Evolutionary conservation across 352 stramenopile genomes (phyloP).

Genomic region (Peronospora destructor): DNA sequence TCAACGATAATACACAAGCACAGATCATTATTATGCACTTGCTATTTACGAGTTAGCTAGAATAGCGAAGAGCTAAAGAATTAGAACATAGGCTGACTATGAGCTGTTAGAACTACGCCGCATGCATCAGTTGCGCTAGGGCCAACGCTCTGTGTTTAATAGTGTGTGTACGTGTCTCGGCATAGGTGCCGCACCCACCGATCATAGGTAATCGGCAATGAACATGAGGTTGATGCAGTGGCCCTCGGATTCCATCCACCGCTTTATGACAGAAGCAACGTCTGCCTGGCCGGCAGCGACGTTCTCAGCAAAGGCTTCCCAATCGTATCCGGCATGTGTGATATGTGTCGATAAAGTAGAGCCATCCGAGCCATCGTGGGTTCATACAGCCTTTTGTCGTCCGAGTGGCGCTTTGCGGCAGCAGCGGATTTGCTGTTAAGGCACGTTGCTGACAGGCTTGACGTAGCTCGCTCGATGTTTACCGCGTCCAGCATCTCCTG

Average conservation of each 20-base stretch:
- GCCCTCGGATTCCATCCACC: slow-evolving; percentile 54
- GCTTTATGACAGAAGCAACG: slow-evolving; percentile 44
- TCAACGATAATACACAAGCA: too few species aligned
- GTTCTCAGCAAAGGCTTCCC: slow-evolving; percentile 48
- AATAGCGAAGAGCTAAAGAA: too few species aligned
- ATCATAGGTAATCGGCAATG: slow-evolving; percentile 33
- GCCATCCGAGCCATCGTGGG: slow-evolving; percentile 41
- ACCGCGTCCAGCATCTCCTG: slow-evolving; percentile 31
- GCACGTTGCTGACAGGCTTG: slow-evolving; percentile 32
- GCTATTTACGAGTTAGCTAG: too few species aligned
- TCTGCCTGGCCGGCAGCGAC: slow-evolving; percentile 44
- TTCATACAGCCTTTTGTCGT: slow-evolving; percentile 48
- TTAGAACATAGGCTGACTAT: slow-evolving; percentile 3
- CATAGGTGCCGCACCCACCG: slow-evolving; percentile 28
- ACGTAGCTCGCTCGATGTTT: slow-evolving; percentile 42
- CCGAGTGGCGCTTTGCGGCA: slow-evolving; percentile 24
- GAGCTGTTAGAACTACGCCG: slow-evolving; percentile 14
- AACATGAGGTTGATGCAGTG: slow-evolving; percentile 45
- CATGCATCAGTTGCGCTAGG: slow-evolving; percentile 28
- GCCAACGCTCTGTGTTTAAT: slow-evolving; percentile 58
- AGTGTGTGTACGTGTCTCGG: slow-evolving; percentile 36
- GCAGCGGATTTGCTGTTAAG: slow-evolving; percentile 36
- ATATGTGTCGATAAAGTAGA: slow-evolving; percentile 42
- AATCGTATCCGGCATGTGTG: slow-evolving; percentile 40
- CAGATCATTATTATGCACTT: too few species aligned